Base-by-base conservation (phyloP, 2,329 filamentous ascomycete species). In the Dactylellina drechsleri region DNA sequence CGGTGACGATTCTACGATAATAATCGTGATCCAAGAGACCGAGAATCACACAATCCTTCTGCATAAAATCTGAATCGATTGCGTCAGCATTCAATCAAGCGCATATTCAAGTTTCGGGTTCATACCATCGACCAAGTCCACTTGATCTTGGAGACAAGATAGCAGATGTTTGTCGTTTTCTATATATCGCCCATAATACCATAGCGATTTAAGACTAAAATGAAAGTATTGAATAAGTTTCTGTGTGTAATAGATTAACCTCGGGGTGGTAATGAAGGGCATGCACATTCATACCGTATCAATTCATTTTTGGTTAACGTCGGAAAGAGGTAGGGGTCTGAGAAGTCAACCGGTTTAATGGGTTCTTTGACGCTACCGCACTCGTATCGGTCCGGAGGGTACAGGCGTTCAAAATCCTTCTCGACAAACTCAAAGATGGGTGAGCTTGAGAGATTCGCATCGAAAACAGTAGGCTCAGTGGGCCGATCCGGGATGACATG, bases 21-120 rank as follows among this genome's bases (percentile, higher is more conserved):
- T 82, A 80, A 53, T 84, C 81, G 71, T 83, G 80, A 26, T 83
- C 82, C 3, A 85, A 79, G 2, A 85, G 77, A 1, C 84, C 84
- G 4, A 84, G 80, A 16, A 84, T 82, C n/a, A 81, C 83, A 64
- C 82, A 83, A 7, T 85, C 84, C 84, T 84, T 85, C 6, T 81
- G 83, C 4, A 82, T 81, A 0, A 82, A 82, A 20, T 84, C 81
- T 82, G 79, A 36, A 50, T 13, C 28, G 8, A 15, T 1, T 18
- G 45, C 15, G 45, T 66, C n/a, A 66, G 52, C 20, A 28, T n/a
- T 10, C 52, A 26, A 7, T 31, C 7, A 16, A n/a, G 2, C 13
- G 23, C 31, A 36, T 36, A 36, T 31, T 28, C 10, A 10, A 53
- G 15, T 23, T 26, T 6, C n/a, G 10, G 20, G 10, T 31, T 31